A percentile compares a stretch with the other conserved stretches of the same genome.
Conservation (phyloP, 306 rosid genomes). For the Phaseolus lunatus region DNA sequence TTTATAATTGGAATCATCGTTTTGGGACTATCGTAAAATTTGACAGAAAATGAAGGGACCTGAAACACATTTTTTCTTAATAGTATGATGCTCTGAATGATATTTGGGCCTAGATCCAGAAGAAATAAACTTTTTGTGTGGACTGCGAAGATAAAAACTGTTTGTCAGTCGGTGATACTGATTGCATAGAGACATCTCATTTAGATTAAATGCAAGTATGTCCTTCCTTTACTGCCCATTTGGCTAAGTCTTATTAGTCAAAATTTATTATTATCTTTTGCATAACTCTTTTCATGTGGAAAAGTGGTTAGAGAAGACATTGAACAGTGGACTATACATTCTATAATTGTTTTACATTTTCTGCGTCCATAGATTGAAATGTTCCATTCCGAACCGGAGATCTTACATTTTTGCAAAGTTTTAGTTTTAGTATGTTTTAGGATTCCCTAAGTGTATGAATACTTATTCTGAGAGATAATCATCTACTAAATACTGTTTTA, state of each 20-base stretch:
- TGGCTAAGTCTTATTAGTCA: neutral
- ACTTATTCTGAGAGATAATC: neutral
- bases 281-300: constrained; percentile 20
- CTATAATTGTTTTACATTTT: constrained; percentile 18
- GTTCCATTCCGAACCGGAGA: constrained; percentile 1
- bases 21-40: neutral
- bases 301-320: constrained; percentile 26
- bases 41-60: neutral
- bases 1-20: neutral
- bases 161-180: neutral
- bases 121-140: neutral
- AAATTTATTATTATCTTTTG: constrained; percentile 35
- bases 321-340: neutral
- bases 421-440: constrained; percentile 9
- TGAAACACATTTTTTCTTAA: neutral
- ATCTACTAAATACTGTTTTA: constrained; percentile 8
- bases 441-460: constrained; percentile 15
- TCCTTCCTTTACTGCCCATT: neutral
- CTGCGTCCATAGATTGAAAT: neutral
- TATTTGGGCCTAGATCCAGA: constrained; percentile 2
- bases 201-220: constrained; percentile 10
- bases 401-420: constrained; percentile 16
- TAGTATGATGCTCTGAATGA: neutral
- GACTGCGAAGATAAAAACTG: constrained; percentile 2
- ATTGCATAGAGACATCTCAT: neutral